A percentile compares a stretch with the other conserved stretches of the same genome.
Conservation (phyloP, 805 yeast genomes). For the Henningerozyma blattae region DNA sequence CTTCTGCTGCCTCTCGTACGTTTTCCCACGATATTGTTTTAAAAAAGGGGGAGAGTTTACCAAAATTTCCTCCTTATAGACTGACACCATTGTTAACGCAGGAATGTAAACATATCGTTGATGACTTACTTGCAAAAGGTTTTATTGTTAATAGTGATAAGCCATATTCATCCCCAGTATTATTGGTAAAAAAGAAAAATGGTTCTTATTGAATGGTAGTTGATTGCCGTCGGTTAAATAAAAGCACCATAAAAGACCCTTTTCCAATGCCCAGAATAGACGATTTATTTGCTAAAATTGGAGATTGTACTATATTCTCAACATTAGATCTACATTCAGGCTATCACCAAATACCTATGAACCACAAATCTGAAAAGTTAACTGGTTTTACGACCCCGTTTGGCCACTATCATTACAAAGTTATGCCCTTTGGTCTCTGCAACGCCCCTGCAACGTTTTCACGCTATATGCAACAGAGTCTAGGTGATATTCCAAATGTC, state of each 20-base stretch:
- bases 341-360: conserved; percentile 9
- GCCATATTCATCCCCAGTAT: conserved; percentile 8
- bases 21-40: conserved; percentile 1
- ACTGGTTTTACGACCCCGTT: conserved; percentile 8
- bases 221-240: conserved; percentile 5
- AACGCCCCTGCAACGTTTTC: conserved; percentile 7
- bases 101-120: conserved; percentile 1
- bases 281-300: background rate
- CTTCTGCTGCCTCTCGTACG: background rate
- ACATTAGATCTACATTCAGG: conserved; percentile 6
- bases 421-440: conserved; percentile 2
- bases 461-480: conserved; percentile 4
- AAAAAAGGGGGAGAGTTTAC: conserved; percentile 3
- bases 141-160: conserved; percentile 4
- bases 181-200: conserved; percentile 9
- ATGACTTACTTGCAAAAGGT: conserved; percentile 4
- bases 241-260: conserved; percentile 5
- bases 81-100: conserved; percentile 7
- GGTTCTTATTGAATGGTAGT: conserved; percentile 4
- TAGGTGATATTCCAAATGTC: conserved; percentile 3
- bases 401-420: conserved; percentile 7
- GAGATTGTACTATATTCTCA: conserved; percentile 1
- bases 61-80: conserved; percentile 6
- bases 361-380: conserved; percentile 2
- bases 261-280: conserved; percentile 5